Evolutionary conservation across 1,139 yeast species (phyloP), one percentile per base, ranked within the genome.

Genomic region (Geotrichum histeridarum): DNA sequence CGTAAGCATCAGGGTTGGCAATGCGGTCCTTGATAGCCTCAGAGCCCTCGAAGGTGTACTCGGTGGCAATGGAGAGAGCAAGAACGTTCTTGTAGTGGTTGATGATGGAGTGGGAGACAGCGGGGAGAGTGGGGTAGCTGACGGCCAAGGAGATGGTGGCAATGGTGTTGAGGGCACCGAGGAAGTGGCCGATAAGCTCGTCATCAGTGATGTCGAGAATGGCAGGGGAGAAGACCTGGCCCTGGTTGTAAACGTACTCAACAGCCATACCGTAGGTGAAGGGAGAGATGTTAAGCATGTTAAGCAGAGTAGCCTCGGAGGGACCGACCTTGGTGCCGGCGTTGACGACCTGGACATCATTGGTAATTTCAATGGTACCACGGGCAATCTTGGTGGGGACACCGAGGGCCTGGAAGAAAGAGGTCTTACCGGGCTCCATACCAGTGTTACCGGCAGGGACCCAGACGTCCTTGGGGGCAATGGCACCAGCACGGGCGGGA

Each of bases 351-450:
- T 88, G 88, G 73, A 93, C 96, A 75, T 94, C 99, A 69, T 87
- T 79, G 77, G 89, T 91, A 79, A 93, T 93, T 82, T 93, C 99
- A 86, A 93, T 93, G 79, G 96, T 89, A 93, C 99, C 99, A 87
- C 99, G 91, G 79, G 96, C 94, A 90, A 93, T 93, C 94, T 93
- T 93, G 88, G 99, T 93, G 84, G 99, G 99, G 73, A 93, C 97
- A 88, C 98, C 98, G 73, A 93, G 86, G 75, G 99, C 99, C 85
- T 93, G 99, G 98, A 93, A 93, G 95, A 93, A 93, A 75, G 99
- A 93, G 73, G 99, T 93, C 90, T 93, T 93, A 85, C 98, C 98
- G 78, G 99, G 99, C 82, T 93, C 99, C 96, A 94, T 91, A 86
- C 99, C 98, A 70, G 99, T 93, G 96, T 93, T 94, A 79, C 96